phyloP scores from a whole-genome alignment of 495 filamentous ascomycete species.

The Penicilliopsis zonata region DNA sequence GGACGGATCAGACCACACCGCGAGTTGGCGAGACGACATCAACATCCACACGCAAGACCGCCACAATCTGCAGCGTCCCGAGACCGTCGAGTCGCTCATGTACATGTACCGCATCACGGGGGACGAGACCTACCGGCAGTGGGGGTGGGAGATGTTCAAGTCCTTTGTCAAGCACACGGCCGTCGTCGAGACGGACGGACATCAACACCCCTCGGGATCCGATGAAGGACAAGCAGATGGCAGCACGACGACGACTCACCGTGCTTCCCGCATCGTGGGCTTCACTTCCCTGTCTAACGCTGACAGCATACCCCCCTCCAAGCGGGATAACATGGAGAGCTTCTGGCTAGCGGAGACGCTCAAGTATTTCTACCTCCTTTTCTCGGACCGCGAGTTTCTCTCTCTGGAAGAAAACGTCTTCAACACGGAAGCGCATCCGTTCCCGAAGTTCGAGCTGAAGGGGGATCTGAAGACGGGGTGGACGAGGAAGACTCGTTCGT shows the following conservation, averaged over 20 bases:
- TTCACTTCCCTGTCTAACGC: constrained; percentile 78
- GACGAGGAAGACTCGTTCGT: constrained; percentile 51
- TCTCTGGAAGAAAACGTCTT: constrained; percentile 78
- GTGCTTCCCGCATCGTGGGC: constrained; percentile 30
- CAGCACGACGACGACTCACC: background rate
- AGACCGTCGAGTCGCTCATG: constrained; percentile 89
- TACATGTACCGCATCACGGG: constrained; percentile 99
- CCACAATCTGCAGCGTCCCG: constrained; percentile 93
- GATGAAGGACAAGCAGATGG: constrained; percentile 8
- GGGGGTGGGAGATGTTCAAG: constrained; percentile 99
- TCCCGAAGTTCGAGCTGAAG: constrained; percentile 74
- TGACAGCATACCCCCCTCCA: constrained; percentile 48
- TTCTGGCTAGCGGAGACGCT: constrained; percentile 97
- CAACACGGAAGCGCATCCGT: constrained; percentile 90
- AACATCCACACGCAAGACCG: constrained; percentile 60
- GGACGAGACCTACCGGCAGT: constrained; percentile 79
- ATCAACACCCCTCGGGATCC: background rate
- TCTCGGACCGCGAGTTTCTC: constrained; percentile 72
- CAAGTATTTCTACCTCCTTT: constrained; percentile 95
- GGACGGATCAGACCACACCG: constrained; percentile 11
- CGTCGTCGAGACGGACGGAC: constrained; percentile 37
- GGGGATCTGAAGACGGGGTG: constrained; percentile 79
- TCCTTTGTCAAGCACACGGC: constrained; percentile 74
- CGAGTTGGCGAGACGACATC: constrained; percentile 59
- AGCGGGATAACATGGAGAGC: constrained; percentile 81